These are phyloP conservation scores for Gaeumannomyces tritici DNA, from an alignment of 2,329 filamentous ascomycete genomes.

Conservation along the genomic window DNA sequence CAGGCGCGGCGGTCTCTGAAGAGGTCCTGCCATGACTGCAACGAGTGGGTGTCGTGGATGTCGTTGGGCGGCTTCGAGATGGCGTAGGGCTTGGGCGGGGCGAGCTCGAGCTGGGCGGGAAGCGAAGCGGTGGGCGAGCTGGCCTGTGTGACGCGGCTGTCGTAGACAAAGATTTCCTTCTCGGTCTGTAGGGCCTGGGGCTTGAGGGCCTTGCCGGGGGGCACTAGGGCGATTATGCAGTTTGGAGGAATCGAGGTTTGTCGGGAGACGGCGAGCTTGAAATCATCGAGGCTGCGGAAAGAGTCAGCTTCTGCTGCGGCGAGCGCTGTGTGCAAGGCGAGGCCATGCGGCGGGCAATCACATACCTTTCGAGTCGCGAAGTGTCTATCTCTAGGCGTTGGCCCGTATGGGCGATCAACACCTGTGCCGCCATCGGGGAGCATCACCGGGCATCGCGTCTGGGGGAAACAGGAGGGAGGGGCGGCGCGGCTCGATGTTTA, in stretches of 20 bases:
- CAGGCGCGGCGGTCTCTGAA: constrained; percentile 75
- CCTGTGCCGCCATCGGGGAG: constrained; percentile 74
- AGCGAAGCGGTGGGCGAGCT: constrained; percentile 34
- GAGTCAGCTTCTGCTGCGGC: constrained; percentile 8
- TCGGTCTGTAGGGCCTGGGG: constrained; percentile 71
- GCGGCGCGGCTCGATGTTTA: not conserved
- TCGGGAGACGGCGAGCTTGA: constrained; percentile 71
- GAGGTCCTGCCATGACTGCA: constrained; percentile 80
- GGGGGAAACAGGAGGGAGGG: not conserved
- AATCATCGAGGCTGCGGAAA: constrained; percentile 61
- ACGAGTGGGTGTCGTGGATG: constrained; percentile 67
- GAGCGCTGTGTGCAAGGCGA: constrained; percentile 6
- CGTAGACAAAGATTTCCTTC: constrained; percentile 89
- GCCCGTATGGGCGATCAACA: constrained; percentile 90
- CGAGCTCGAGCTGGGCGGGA: constrained; percentile 33
- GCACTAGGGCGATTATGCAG: constrained; percentile 80
- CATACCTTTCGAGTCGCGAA: constrained; percentile 64
- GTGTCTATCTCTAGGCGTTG: constrained; percentile 74
- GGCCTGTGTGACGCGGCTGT: constrained; percentile 63
- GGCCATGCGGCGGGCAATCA: constrained; percentile 10
- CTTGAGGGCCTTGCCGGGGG: constrained; percentile 76
- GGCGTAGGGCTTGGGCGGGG: constrained; percentile 44
- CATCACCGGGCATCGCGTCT: constrained; percentile 26
- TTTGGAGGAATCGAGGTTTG: constrained; percentile 64
- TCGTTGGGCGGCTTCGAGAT: constrained; percentile 68